These are phyloP conservation scores for Ochetophila trinervis DNA, from an alignment of 306 rosid species.

Conservation along the genomic window DNA sequence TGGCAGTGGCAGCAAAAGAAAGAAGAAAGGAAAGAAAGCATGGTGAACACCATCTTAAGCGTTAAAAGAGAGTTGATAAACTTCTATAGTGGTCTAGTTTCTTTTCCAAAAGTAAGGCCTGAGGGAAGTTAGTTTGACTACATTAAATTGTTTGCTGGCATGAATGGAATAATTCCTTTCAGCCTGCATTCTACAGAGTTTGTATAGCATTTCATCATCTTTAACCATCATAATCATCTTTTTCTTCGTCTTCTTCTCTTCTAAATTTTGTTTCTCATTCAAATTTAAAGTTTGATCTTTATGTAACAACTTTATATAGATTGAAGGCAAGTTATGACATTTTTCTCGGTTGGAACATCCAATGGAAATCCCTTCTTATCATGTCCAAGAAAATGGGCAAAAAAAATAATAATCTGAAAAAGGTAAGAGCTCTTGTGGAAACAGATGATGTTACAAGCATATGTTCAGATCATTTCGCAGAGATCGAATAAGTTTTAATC, in stretches of 20 bases:
- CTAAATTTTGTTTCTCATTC: slow-evolving; percentile 12
- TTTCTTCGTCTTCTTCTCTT: slow-evolving; percentile 6
- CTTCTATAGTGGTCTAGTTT: slow-evolving; percentile 26
- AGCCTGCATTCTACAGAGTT: slow-evolving; percentile 14
- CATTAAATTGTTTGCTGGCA: slow-evolving; percentile 24
- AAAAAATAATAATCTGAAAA: too few species aligned
- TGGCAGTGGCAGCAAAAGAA: slow-evolving; percentile 51
- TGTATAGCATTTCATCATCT: slow-evolving; percentile 35
- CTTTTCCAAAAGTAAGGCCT: slow-evolving; percentile 27
- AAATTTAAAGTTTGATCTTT: slow-evolving; percentile 5
- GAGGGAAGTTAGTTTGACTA: slow-evolving; percentile 29
- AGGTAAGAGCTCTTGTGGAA: too few species aligned
- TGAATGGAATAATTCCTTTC: slow-evolving; percentile 5
- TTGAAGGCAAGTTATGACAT: slow-evolving; percentile 5
- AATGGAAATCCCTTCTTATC: too few species aligned
- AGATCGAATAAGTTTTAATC: too few species aligned
- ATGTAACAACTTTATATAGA: background rate
- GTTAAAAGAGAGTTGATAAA: slow-evolving; percentile 16
- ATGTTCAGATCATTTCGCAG: too few species aligned
- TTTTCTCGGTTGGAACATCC: slow-evolving; percentile 11
- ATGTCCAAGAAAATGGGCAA: too few species aligned
- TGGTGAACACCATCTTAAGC: slow-evolving; percentile 49
- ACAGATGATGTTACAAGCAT: too few species aligned
- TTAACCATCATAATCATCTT: background rate
- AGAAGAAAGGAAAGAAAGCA: slow-evolving; percentile 82